phyloP scores from a whole-genome alignment of 192 early-diverging fungal genomes.

The Phlyctochytrium planicorne region DNA sequence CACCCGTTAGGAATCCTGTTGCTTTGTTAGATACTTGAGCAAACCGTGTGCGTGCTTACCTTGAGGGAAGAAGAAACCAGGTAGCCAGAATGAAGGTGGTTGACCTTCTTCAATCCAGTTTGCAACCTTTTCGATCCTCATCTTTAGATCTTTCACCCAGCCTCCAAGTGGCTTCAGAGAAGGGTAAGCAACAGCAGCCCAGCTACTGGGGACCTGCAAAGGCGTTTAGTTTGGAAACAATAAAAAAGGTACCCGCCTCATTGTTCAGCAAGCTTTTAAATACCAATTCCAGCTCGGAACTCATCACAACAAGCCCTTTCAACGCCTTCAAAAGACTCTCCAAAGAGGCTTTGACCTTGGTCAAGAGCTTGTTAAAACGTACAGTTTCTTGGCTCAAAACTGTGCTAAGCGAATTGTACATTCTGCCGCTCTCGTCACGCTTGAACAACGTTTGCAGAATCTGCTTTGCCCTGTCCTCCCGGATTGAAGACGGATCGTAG shows the following conservation, averaged over 20 bases:
- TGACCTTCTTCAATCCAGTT: constrained; percentile 53
- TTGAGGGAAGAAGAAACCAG: constrained; percentile 69
- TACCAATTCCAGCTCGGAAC: constrained; percentile 54
- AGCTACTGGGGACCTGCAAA: constrained; percentile 46
- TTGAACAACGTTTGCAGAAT: constrained; percentile 40
- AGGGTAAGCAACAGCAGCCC: constrained; percentile 54
- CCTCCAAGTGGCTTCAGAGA: constrained; percentile 55
- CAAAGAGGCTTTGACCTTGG: constrained; percentile 42
- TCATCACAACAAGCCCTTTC: constrained; percentile 64
- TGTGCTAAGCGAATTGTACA: constrained; percentile 58
- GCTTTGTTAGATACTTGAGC: not conserved
- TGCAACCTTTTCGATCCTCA: constrained; percentile 37
- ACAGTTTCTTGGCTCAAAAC: constrained; percentile 53
- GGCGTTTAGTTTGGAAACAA: constrained; percentile 4
- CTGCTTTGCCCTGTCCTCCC: not conserved
- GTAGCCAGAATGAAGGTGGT: constrained; percentile 58
- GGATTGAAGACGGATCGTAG: not conserved
- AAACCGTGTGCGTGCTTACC: constrained; percentile 26
- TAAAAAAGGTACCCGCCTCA: constrained; percentile 33
- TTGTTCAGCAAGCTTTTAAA: constrained; percentile 58
- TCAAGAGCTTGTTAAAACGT: constrained; percentile 55
- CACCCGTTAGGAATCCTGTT: constrained; percentile 60
- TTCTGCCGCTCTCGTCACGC: constrained; percentile 48
- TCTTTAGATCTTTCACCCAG: constrained; percentile 61
- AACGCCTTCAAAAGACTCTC: constrained; percentile 54